Base-by-base conservation (phyloP, 345 rosid genomes). In the Toxicodendron radicans region DNA sequence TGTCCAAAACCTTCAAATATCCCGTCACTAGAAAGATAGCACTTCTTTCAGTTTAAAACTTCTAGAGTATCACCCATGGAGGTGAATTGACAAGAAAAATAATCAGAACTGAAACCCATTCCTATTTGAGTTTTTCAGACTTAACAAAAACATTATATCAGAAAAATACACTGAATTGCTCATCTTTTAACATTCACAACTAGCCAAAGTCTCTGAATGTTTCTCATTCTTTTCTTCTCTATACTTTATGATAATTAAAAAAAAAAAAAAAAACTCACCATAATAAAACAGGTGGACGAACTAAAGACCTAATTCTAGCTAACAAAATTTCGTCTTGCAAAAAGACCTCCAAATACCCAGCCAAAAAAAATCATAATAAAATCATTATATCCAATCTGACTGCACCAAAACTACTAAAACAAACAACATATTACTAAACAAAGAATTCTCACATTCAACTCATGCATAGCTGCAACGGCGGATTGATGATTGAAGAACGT, bases 401-500 rank as follows among this genome's bases (percentile, higher is more conserved):
- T 10, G n/a, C 21, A 43, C 9, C 43, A 45, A 20, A 35, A 57
- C 23, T 18, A 60, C n/a, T 13, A 59, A 12, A 27, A 27, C 12
- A 71, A 46, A 48, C 43, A 60, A 49, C 4, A 20, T 7, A 41
- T 52, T 35, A 73, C 52, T 17, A 67, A 58, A 60, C 21, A 59
- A 27, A 14, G 10, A 51, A 52, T 73, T 27, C 92, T 89, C 80
- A 92, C 98, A 82, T 94, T 84, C 57, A 94, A 80, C 23, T 92
- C 81, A 64, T 83, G 89, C 88, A 90, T 33, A 33, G 94, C 95
- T 27, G 88, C 88, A 52, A 91, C 72, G 16, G 97, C 94, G 3
- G 89, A 81, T 62, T 90, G 84, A 82, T 89, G 94, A 83, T 89
- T 86, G 71, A 85, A 76, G 70, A 94, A 94, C 10, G 97, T 90